Base-by-base conservation (phyloP, 768 basidiomycete genomes). In the Thelephora ganbajun region DNA sequence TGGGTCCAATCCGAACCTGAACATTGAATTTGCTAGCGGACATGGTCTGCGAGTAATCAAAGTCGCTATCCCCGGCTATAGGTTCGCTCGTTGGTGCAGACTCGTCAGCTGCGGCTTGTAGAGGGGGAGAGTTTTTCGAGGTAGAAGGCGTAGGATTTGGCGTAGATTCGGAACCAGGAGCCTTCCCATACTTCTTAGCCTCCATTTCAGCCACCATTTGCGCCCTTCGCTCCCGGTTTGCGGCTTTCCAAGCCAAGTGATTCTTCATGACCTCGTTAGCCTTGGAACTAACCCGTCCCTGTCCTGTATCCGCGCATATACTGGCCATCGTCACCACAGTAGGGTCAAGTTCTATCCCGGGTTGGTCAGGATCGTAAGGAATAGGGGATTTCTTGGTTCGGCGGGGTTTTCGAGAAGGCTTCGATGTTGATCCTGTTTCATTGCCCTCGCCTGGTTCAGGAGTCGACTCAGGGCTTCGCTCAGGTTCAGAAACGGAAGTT, bases 1-100 rank as follows among this genome's bases (percentile, higher is more conserved):
- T 89, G 6, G 87, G 81, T 11, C 85, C 88, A 47, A 90, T 81
- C 33, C 87, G 80, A 53, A 94, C 77, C 65, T 92, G 90, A 5
- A 86, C 86, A 52, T 81, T 90, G 57, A 74, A 87, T 14, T 79
- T 77, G 58, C 81, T 87, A 0, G 77, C 73, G 6, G 77, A 62
- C 52, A 90, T 55, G 35, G 73, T 61, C 57, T 83, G 69, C 5
- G 72, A 66, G 57, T 90, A 90, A 56, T 85, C 80, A 53, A 89
- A 86, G 13, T 72, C 80, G 41, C 22, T 74, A 76, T 5, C 57
- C 61, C 12, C 59, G 55, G 36, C 59, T 54, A 11, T 45, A 46
- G 6, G 37, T 53, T 1, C 47, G 42, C 5, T 51, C 55, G 16
- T 49, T 48, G 16, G 14, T 19, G 47, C 34, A 1, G 14, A 30